Percentiles rank a stretch among this genome's conserved stretches.
Evolutionary conservation across 2,329 filamentous ascomycete species (phyloP).

Genomic region (Xylariaceae sp.): DNA sequence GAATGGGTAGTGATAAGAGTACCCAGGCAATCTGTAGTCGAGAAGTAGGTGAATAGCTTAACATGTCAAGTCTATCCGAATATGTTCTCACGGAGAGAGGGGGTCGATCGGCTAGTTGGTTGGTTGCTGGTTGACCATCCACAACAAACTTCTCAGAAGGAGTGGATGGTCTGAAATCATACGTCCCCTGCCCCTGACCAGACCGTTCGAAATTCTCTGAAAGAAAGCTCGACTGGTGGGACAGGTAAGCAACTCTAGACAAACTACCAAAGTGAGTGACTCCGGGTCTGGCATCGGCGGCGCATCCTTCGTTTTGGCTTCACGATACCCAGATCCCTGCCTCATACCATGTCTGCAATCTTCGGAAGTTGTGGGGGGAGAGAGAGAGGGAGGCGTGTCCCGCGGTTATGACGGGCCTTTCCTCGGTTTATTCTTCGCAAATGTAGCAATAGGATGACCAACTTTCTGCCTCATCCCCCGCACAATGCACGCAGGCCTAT

Average conservation of each 20-base stretch:
- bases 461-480: slow-evolving; percentile 6
- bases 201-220: neutral
- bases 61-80: neutral
- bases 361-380: neutral
- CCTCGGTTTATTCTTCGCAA: slow-evolving; percentile 1
- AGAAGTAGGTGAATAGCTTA: neutral
- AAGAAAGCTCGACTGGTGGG: neutral
- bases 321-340: neutral
- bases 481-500: neutral
- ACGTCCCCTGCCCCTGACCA: no score
- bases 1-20: neutral
- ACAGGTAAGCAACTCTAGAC: neutral
- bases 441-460: neutral
- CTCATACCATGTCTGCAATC: neutral
- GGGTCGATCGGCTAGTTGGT: neutral
- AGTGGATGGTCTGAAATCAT: neutral
- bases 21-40: neutral
- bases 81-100: neutral
- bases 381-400: neutral
- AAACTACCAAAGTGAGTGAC: neutral
- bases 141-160: neutral
- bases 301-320: neutral
- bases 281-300: no score
- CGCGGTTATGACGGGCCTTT: slow-evolving; percentile 9
- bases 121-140: neutral